Conservation (phyloP, 2,329 filamentous ascomycete genomes). For the Macrophomina pseudophaseolina region DNA sequence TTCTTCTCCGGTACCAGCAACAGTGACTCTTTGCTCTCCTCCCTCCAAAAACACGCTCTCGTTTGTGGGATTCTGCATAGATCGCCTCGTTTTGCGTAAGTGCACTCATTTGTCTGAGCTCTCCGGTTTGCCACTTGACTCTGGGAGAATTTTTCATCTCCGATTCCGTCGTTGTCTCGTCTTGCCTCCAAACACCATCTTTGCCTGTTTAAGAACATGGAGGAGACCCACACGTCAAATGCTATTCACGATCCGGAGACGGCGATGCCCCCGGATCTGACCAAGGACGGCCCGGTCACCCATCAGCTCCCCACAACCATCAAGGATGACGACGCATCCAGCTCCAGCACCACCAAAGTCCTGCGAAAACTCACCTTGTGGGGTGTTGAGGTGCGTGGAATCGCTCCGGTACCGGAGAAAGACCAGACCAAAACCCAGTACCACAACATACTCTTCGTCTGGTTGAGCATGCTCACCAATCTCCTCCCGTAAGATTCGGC, state of each 20-base stretch:
- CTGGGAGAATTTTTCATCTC: not conserved
- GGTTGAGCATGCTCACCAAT: constrained; percentile 64
- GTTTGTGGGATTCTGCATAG: not conserved
- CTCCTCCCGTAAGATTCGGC: constrained; percentile 58
- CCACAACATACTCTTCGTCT: constrained; percentile 64
- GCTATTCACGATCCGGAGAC: not conserved
- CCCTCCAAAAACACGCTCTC: not conserved
- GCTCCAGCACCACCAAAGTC: not conserved
- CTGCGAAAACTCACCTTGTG: constrained; percentile 6
- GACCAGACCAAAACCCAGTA: constrained; percentile 60
- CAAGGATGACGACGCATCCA: not conserved
- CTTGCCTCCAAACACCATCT: not conserved
- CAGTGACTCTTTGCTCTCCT: not conserved
- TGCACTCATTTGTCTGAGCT: not conserved
- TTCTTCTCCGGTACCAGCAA: not conserved
- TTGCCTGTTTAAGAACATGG: not conserved
- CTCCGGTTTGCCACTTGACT: not conserved
- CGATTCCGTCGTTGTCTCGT: not conserved
- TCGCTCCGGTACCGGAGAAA: constrained; percentile 61
- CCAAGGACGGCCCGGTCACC: not conserved
- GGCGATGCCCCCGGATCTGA: not conserved
- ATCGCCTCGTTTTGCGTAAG: not conserved
- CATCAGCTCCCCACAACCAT: not conserved
- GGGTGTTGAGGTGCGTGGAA: constrained; percentile 49
- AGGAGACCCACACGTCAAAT: not conserved